Percentiles rank a stretch among this genome's conserved stretches.
Conservation (phyloP, 2,329 filamentous ascomycete genomes). For the Teratosphaeria nubilosa region DNA sequence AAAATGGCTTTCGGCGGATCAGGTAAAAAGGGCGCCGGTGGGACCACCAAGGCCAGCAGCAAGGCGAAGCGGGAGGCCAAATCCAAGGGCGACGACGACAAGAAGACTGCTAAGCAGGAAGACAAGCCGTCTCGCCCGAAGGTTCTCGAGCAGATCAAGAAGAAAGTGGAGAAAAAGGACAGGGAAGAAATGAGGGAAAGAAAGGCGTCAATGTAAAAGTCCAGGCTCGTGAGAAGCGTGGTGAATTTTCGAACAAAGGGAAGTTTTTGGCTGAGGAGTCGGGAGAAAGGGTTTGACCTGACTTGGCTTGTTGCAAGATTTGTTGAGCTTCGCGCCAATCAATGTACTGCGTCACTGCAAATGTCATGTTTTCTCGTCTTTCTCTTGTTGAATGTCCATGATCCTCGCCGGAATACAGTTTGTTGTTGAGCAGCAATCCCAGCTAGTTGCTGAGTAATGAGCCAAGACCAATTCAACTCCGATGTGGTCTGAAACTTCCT, state of each 20-base stretch:
- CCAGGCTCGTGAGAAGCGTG: not conserved
- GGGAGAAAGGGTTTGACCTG: not conserved
- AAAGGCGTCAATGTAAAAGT: not conserved
- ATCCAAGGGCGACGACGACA: constrained; percentile 1
- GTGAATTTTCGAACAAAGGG: not conserved
- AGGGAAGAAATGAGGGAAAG: not conserved
- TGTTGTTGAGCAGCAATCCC: too few relatives aligned
- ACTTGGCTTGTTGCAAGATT: not conserved
- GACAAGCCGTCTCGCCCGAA: not conserved
- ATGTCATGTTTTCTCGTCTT: too few relatives aligned
- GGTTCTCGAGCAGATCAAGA: not conserved
- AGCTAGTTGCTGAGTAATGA: too few relatives aligned
- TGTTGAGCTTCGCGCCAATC: not conserved
- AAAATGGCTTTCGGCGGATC: not conserved
- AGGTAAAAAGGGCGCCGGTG: not conserved
- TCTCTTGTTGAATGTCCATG: too few relatives aligned
- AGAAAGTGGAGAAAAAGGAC: constrained; percentile 1
- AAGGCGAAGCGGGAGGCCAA: not conserved
- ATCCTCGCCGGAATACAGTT: too few relatives aligned
- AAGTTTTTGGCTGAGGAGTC: not conserved
- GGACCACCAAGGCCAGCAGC: not conserved
- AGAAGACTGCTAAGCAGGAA: not conserved
- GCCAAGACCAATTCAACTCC: too few relatives aligned
- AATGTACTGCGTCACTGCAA: too few relatives aligned
- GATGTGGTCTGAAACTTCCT: too few relatives aligned